phyloP scores from a whole-genome alignment of 2,329 filamentous ascomycete genomes.

The Fusarium foetens region DNA sequence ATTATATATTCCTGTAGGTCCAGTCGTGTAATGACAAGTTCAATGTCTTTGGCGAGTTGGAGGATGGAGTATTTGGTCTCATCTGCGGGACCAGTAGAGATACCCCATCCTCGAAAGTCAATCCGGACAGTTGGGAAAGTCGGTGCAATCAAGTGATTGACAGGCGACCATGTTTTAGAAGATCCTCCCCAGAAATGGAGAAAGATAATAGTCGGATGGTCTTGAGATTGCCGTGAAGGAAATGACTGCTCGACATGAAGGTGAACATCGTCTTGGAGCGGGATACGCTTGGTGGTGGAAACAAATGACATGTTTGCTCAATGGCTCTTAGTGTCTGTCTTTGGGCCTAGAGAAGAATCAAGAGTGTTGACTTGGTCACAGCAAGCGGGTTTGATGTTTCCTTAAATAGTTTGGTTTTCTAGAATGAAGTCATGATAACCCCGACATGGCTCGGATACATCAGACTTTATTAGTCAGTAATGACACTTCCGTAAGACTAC shows the following conservation, averaged over 20 bases:
- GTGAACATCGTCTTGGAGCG: rapidly evolving
- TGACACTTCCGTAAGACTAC: too few relatives aligned
- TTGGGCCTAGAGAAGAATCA: rapidly evolving
- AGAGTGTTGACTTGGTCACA: too few relatives aligned
- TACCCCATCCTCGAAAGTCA: neutral
- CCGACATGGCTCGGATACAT: too few relatives aligned
- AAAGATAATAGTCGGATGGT: rapidly evolving
- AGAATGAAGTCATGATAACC: too few relatives aligned
- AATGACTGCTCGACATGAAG: neutral
- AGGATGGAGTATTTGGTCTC: neutral
- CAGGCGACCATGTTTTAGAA: neutral
- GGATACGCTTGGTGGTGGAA: neutral
- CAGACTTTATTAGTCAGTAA: too few relatives aligned
- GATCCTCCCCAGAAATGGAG: neutral
- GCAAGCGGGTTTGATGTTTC: too few relatives aligned
- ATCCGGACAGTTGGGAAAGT: neutral
- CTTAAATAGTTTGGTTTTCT: too few relatives aligned
- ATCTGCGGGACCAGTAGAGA: rapidly evolving
- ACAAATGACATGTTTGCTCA: neutral
- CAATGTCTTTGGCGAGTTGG: neutral
- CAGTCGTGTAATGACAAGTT: rapidly evolving
- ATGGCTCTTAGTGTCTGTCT: rapidly evolving
- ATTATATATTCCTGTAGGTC: neutral
- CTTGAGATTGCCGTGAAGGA: rapidly evolving
- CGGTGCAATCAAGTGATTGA: rapidly evolving